phyloP scores from a whole-genome alignment of 2,329 filamentous ascomycete genomes.

The Didymella sp. region DNA sequence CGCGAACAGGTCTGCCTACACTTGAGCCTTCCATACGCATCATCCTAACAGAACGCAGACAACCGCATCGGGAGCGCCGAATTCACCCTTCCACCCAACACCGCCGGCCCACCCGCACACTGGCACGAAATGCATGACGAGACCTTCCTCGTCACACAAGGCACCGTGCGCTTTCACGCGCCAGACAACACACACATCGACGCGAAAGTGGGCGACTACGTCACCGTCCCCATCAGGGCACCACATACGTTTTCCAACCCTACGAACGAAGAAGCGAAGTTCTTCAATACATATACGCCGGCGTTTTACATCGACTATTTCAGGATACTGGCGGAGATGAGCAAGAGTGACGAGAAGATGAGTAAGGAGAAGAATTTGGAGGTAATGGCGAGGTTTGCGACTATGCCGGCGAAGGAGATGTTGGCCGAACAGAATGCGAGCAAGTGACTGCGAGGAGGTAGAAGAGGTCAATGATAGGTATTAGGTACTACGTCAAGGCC shows the following conservation, averaged over 20 bases:
- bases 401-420: conserved; percentile 55
- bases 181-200: conserved; percentile 56
- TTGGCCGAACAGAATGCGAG: conserved; percentile 29
- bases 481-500: background rate
- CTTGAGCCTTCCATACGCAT: background rate
- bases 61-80: conserved; percentile 58
- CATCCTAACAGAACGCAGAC: conserved; percentile 40
- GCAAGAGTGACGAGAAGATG: conserved; percentile 55
- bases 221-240: conserved; percentile 61
- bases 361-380: conserved; percentile 58
- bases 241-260: conserved; percentile 66
- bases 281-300: conserved; percentile 65
- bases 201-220: conserved; percentile 61
- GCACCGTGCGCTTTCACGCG: conserved; percentile 60
- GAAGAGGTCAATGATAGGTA: too few species aligned
- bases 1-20: conserved; percentile 51
- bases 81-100: conserved; percentile 58
- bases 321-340: conserved; percentile 58
- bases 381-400: conserved; percentile 60
- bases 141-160: conserved; percentile 63
- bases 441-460: too few species aligned
- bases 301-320: conserved; percentile 66
- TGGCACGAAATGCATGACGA: conserved; percentile 66
- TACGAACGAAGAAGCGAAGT: conserved; percentile 60
- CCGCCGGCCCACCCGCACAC: conserved; percentile 57